These are phyloP conservation scores for Rosa hybrid DNA, from an alignment of 331 rosid genomes.

Conservation along the genomic window DNA sequence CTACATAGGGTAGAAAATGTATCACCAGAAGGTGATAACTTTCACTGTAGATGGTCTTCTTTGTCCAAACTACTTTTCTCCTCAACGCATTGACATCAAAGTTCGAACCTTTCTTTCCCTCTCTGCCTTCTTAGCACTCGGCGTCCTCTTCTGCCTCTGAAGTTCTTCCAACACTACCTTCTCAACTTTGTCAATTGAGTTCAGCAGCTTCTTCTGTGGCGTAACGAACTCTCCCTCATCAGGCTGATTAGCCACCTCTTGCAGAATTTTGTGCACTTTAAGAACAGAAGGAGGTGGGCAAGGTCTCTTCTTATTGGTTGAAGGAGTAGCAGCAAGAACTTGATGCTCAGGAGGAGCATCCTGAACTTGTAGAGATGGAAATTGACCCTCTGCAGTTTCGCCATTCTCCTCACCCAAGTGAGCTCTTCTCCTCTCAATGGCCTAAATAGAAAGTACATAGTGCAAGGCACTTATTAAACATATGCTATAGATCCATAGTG, in stretches of 20 bases:
- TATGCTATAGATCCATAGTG: neutral
- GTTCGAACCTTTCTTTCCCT: constrained; percentile 64
- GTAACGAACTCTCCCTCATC: constrained; percentile 52
- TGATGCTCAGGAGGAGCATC: constrained; percentile 43
- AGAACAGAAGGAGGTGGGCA: constrained; percentile 36
- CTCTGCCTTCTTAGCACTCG: constrained; percentile 72
- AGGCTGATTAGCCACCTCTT: constrained; percentile 37
- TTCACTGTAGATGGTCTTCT: neutral
- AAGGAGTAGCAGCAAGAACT: constrained; percentile 33
- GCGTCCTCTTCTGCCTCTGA: constrained; percentile 61
- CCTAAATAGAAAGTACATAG: constrained; percentile 35
- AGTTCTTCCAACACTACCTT: constrained; percentile 63
- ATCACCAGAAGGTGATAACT: constrained; percentile 12
- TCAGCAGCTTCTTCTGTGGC: constrained; percentile 76
- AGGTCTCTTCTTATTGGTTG: constrained; percentile 30
- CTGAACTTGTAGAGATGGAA: constrained; percentile 22
- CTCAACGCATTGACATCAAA: constrained; percentile 84
- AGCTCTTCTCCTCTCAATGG: constrained; percentile 75
- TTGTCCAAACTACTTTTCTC: constrained; percentile 11
- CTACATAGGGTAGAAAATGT: constrained; percentile 6
- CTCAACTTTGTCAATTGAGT: constrained; percentile 68
- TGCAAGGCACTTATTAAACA: neutral
- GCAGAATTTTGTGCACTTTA: constrained; percentile 55
- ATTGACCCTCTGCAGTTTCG: constrained; percentile 35
- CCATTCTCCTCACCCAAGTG: constrained; percentile 52